A percentile compares a stretch with the other conserved stretches of the same genome.
Conservation (phyloP, 1,139 yeast genomes). For the Diutina scorzettiae region DNA sequence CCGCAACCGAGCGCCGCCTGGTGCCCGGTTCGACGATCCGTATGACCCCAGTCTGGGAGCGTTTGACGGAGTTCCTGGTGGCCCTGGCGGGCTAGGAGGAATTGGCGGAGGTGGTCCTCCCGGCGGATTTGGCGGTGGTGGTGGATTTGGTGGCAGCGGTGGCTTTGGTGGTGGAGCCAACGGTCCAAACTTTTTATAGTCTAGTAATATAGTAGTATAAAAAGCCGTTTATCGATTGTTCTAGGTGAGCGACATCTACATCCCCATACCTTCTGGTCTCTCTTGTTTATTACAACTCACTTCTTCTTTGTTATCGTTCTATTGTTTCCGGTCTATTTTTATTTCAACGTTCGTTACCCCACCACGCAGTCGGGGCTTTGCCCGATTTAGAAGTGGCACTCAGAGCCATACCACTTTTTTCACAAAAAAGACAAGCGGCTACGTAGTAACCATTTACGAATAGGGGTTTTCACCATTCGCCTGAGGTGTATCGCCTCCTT, state of each 20-base stretch:
- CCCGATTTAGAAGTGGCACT: too few relatives aligned
- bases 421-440: too few relatives aligned
- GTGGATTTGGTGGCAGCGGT: background rate
- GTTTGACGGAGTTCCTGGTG: background rate
- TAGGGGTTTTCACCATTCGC: too few relatives aligned
- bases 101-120: background rate
- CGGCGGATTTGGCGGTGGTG: background rate
- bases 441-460: too few relatives aligned
- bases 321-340: background rate
- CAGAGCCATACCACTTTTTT: too few relatives aligned
- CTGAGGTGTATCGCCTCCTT: too few relatives aligned
- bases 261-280: background rate
- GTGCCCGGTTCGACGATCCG: constrained; percentile 4
- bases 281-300: background rate
- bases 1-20: constrained; percentile 1
- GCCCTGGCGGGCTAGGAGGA: background rate
- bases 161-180: constrained; percentile 1
- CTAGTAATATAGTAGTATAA: background rate
- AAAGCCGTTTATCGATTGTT: background rate
- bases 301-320: background rate
- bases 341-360: background rate
- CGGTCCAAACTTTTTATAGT: background rate
- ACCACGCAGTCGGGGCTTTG: background rate
- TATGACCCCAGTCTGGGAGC: background rate
- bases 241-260: background rate